Conservation (phyloP, 2,329 filamentous ascomycete genomes). For the Arthroderma sp. region DNA sequence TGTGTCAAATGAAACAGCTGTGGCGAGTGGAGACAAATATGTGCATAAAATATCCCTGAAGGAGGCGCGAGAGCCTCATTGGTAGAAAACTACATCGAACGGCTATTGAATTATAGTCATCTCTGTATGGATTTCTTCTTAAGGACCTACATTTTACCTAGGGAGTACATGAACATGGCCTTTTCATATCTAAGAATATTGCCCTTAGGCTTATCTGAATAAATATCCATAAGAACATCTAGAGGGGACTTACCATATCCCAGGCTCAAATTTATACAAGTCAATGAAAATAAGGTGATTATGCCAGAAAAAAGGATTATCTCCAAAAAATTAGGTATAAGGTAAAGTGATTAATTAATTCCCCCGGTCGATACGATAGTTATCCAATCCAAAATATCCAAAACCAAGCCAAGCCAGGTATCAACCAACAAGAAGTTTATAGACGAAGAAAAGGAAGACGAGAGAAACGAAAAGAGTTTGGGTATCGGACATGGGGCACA, state of each 20-base stretch:
- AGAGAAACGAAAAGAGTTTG: neutral
- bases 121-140: too few relatives aligned
- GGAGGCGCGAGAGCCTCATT: neutral
- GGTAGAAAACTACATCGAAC: neutral
- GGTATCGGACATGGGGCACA: conserved; percentile 3
- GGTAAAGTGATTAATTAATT: neutral
- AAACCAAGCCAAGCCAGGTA: neutral
- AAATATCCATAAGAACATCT: too few relatives aligned
- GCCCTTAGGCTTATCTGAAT: too few relatives aligned
- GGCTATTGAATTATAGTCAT: too few relatives aligned
- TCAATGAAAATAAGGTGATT: neutral
- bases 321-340: neutral
- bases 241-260: too few relatives aligned
- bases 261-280: neutral
- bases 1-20: neutral
- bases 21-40: neutral
- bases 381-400: neutral
- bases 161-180: too few relatives aligned
- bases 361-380: neutral
- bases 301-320: neutral
- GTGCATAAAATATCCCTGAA: neutral
- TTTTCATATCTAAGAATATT: too few relatives aligned
- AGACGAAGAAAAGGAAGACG: neutral
- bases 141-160: too few relatives aligned
- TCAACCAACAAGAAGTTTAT: neutral